phyloP scores from a whole-genome alignment of 352 stramenopile species.

The Aphanomyces invadans region DNA sequence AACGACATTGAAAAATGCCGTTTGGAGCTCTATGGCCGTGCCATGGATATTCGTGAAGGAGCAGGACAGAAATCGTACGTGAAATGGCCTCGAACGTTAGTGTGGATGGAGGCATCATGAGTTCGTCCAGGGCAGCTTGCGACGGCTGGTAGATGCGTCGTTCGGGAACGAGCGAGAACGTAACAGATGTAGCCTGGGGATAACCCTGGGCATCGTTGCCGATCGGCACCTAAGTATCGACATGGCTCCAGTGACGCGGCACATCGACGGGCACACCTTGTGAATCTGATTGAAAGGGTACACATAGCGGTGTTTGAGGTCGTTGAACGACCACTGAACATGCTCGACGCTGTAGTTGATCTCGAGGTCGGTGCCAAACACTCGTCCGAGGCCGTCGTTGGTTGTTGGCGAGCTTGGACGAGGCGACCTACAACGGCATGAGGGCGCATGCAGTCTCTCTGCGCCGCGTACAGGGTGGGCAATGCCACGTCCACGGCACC shows the following conservation, averaged over 20 bases:
- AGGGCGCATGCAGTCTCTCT: background rate
- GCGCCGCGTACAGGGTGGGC: background rate
- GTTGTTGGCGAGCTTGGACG: too few species aligned
- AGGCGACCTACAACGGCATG: too few species aligned
- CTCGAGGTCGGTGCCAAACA: slow-evolving; percentile 13
- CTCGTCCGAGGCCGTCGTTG: background rate
- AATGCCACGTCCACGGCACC: background rate
- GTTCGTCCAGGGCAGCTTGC: slow-evolving; percentile 24
- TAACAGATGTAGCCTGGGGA: slow-evolving; percentile 26
- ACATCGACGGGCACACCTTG: slow-evolving; percentile 16
- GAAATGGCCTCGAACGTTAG: slow-evolving; percentile 37
- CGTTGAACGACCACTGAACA: slow-evolving; percentile 57
- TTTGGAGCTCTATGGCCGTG: slow-evolving; percentile 39
- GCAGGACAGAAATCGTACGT: slow-evolving; percentile 31
- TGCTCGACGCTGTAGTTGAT: slow-evolving; percentile 40
- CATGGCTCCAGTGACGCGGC: too few species aligned
- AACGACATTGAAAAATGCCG: slow-evolving; percentile 38
- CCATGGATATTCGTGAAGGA: slow-evolving; percentile 28
- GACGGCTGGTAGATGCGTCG: slow-evolving; percentile 31
- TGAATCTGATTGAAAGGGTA: slow-evolving; percentile 44
- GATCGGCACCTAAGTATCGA: slow-evolving; percentile 1
- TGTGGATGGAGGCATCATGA: slow-evolving; percentile 33
- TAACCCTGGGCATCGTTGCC: slow-evolving; percentile 38
- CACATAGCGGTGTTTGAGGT: slow-evolving; percentile 64
- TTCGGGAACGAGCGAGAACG: slow-evolving; percentile 19